A percentile compares a stretch with the other conserved stretches of the same genome.
phyloP scores from a whole-genome alignment of 805 yeast species.

The Wickerhamomyces strasburgensis region DNA sequence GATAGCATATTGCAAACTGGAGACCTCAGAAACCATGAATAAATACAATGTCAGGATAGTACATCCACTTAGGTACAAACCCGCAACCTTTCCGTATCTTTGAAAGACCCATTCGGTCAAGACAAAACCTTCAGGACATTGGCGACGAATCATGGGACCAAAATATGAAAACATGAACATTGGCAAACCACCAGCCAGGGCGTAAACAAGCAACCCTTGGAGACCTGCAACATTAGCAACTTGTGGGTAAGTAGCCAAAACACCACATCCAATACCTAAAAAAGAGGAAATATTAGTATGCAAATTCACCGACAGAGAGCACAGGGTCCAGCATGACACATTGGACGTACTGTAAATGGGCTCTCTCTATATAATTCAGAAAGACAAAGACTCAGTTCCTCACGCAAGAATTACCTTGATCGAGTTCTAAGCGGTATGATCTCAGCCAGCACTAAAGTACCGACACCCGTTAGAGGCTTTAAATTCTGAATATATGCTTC shows the following conservation, averaged over 20 bases:
- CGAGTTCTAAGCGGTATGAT: slow-evolving; percentile 71
- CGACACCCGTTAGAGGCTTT: slow-evolving; percentile 18
- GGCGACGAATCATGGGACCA: slow-evolving; percentile 74
- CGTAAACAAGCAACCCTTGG: slow-evolving; percentile 81
- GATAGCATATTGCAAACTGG: slow-evolving; percentile 74
- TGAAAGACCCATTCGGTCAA: slow-evolving; percentile 92
- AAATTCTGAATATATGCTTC: slow-evolving; percentile 11
- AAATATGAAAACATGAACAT: slow-evolving; percentile 75
- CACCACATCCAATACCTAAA: slow-evolving; percentile 81
- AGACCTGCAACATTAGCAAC: slow-evolving; percentile 83
- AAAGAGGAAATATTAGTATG: neutral
- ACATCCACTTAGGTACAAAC: slow-evolving; percentile 71
- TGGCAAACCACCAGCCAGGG: slow-evolving; percentile 76
- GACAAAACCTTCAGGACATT: slow-evolving; percentile 87
- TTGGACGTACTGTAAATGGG: neutral
- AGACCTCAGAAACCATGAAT: slow-evolving; percentile 82
- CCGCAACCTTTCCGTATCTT: slow-evolving; percentile 69
- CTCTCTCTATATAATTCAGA: slow-evolving; percentile 6
- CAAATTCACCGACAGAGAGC: neutral
- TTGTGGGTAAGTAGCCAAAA: slow-evolving; percentile 78
- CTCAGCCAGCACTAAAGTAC: slow-evolving; percentile 45
- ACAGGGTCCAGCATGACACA: no score
- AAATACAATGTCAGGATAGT: slow-evolving; percentile 81
- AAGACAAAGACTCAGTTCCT: slow-evolving; percentile 37
- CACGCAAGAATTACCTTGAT: slow-evolving; percentile 82